These are phyloP conservation scores for Xanthoconium separans DNA, from an alignment of 1,284 basidiomycete species.

Conservation along the genomic window DNA sequence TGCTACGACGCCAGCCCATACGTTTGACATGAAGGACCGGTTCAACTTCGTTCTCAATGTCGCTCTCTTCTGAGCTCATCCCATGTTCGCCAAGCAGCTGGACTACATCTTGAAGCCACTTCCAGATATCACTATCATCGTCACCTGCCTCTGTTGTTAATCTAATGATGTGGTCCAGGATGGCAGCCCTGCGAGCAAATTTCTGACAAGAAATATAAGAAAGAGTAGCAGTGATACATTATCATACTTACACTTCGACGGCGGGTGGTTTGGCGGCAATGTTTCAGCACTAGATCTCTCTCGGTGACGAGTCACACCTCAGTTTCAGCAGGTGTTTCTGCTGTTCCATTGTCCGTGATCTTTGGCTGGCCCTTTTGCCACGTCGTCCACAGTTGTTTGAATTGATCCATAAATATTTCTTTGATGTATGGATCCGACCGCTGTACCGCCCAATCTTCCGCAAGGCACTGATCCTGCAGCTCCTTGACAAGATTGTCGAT, in stretches of 20 bases:
- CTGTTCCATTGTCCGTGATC: not conserved
- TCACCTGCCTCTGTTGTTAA: not conserved
- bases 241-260: not conserved
- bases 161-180: not conserved
- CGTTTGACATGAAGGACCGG: not conserved
- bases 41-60: not conserved
- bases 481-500: not conserved
- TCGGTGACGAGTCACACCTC: not conserved
- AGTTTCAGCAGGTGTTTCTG: not conserved
- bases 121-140: not conserved
- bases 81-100: not conserved
- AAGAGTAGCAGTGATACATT: not conserved
- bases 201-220: not conserved
- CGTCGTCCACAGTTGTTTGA: not conserved
- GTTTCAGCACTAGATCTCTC: not conserved
- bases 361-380: not conserved
- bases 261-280: not conserved
- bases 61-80: not conserved
- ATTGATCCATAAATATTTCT: not conserved
- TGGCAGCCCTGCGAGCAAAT: not conserved
- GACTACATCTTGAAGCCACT: not conserved
- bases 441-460: not conserved
- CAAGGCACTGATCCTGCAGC: not conserved
- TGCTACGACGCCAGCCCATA: not conserved
- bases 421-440: not conserved